Percentiles rank a stretch among this genome's conserved stretches.
Conservation (phyloP, 2,329 filamentous ascomycete genomes). For the Ceratocystis alfenasii region DNA sequence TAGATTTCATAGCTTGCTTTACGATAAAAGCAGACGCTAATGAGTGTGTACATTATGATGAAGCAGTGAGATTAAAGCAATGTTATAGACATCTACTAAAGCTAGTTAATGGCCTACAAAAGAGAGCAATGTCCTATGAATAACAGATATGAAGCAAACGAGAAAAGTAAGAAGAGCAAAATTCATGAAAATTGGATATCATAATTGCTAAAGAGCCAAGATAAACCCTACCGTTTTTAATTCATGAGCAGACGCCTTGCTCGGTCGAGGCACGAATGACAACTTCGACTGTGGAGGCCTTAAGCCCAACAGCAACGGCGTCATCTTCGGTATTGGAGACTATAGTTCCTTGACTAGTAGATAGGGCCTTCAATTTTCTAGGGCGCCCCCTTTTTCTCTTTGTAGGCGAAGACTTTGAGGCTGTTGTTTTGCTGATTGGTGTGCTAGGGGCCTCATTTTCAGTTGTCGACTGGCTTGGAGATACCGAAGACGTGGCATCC, state of each 20-base stretch:
- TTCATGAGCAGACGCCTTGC: background rate
- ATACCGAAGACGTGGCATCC: conserved; percentile 19
- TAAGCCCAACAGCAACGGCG: background rate
- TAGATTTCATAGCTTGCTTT: background rate
- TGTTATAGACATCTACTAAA: background rate
- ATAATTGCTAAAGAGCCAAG: background rate
- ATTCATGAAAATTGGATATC: background rate
- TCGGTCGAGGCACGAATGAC: background rate
- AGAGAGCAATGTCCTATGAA: background rate
- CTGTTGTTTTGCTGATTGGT: conserved; percentile 21
- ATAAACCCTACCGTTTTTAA: background rate
- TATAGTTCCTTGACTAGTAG: conserved; percentile 13
- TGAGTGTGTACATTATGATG: background rate
- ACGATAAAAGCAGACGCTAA: background rate
- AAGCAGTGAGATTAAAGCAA: background rate
- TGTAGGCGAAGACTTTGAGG: conserved; percentile 20
- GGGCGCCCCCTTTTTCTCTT: conserved; percentile 19
- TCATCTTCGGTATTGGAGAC: background rate
- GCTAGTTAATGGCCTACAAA: background rate
- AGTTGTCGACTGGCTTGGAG: conserved; percentile 27
- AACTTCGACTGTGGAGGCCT: background rate
- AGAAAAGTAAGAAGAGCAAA: background rate
- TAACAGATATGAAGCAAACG: background rate
- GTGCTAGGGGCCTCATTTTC: conserved; percentile 23
- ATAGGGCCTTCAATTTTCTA: conserved; percentile 19